Evolutionary conservation across 192 early-diverging fungal species (phyloP), one percentile per base, ranked within the genome.

Genomic region (Podila epigama): DNA sequence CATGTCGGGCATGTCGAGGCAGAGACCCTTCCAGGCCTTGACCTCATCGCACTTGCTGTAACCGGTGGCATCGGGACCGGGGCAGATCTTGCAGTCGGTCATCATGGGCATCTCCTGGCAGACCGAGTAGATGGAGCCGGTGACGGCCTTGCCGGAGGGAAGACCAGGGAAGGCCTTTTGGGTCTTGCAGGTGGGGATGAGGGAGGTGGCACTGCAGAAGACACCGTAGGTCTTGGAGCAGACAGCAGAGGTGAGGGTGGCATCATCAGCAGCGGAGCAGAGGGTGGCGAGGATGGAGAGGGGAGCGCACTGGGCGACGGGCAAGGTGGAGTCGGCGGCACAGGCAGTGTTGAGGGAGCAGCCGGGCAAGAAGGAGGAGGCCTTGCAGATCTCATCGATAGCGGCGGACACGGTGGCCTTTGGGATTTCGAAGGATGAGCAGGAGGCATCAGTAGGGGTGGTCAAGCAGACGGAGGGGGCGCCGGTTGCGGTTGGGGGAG

Each of bases 341-440:
- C 73, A 77, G 66, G 73, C 73, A 18, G 56, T 48, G 51, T 64
- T 64, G 60, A 77, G 73, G 13, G 73, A 77, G 73, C 73, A 77
- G 58, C 73, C 73, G 16, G 73, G 73, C n/a, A 77, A 36, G 73
- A 64, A 77, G 13, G 56, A 68, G 16, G 51, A 62, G 39, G 61
- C 32, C 54, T 51, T 68, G 61, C 73, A 77, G 61, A 77, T 77
- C 8, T 77, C 66, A 18, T 7, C 13, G 40, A 77, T 68, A 31
- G 66, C 53, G 27, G 33, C 34, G 40, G 73, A 53, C 54, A 77
- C 33, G 31, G 36, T 77, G 48, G 73, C 55, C 29, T 34, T 32
- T 25, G 73, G 66, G 44, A 77, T 51, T 25, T 32, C 32, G 42
- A 57, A 77, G 48, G 51, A 63, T 13, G 73, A 62, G 61, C 73